A percentile compares a stretch with the other conserved stretches of the same genome.
These are phyloP conservation scores for Oryza glumipatula DNA, from an alignment of 176 grass and related monocot species.

Conservation along the genomic window DNA sequence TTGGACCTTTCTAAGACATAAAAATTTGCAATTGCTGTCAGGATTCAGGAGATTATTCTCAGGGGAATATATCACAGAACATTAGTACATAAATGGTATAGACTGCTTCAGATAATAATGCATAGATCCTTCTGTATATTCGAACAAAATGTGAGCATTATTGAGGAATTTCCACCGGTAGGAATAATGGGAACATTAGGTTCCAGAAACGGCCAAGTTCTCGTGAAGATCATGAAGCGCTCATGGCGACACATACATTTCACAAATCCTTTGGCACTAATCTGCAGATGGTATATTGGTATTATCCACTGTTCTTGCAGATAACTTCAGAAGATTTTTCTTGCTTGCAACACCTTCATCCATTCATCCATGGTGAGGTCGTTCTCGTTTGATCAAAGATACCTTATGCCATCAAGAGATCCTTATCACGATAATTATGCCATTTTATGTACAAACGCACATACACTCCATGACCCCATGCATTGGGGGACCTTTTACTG, in stretches of 20 bases:
- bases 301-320: neutral
- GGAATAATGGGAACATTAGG: constrained; percentile 33
- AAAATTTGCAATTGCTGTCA: constrained; percentile 25
- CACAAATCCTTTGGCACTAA: neutral
- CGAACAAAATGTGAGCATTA: constrained; percentile 39
- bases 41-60: constrained; percentile 30
- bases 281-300: neutral
- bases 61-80: constrained; percentile 17
- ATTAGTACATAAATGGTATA: neutral
- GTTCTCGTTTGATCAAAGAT: constrained; percentile 34
- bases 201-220: neutral
- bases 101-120: constrained; percentile 10
- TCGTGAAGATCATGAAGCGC: neutral
- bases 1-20: constrained; percentile 20
- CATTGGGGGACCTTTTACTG: constrained; percentile 7
- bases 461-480: neutral
- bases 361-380: neutral
- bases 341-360: neutral
- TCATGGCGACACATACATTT: neutral
- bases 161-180: constrained; percentile 32
- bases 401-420: constrained; percentile 43
- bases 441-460: constrained; percentile 10
- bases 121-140: constrained; percentile 22
- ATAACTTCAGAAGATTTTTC: constrained; percentile 17
- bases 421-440: constrained; percentile 34